Base-by-base conservation (phyloP, 2,329 filamentous ascomycete genomes). In the Rhinocladiella similis region DNA sequence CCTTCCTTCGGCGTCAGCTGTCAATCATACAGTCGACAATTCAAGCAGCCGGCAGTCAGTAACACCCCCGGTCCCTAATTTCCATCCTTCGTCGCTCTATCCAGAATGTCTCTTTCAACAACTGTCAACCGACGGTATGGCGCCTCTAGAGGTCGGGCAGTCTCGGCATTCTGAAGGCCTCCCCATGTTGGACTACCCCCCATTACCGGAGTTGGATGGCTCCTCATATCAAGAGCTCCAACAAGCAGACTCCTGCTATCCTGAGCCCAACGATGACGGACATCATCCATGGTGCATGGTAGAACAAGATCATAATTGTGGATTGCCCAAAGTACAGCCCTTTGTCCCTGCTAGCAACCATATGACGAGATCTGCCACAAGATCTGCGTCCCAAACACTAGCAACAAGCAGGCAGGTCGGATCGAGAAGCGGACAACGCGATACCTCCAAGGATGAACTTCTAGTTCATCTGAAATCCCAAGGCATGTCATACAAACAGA, bases 401-500 rank as follows among this genome's bases (percentile, higher is more conserved):
- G 29, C 42, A 20, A 47, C 14, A 18, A 18, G 13, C 19, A 47
- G 41, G 53, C 56, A 47, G 3, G 16, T 39, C 9, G 45, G 20
- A n/a, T 16, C 16, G 16, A 60, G 51, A 45, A 39, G 33, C 5
- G 53, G 36, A 16, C 48, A 50, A 45, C 62, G 48, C 57, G 60
- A 62, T 56, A 64, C 52, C 39, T 56, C 62, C 9, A 70, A 69
- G 38, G 74, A 79, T 55, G 66, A 65, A 3, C 72, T 75, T 47
- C 63, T 79, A 3, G 67, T 79, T 9, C 61, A 69, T 9, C 73
- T 68, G 55, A 77, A 77, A 56, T 66, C 65, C 3, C 65, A 68
- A 7, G 76, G 75, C 0, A 65, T 76, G 20, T 77, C 76, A 1
- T 79, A 79, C 67, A 77, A 74, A 53, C 71, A 77, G 9, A 79